Evolutionary conservation across 2,329 filamentous ascomycete genomes (phyloP), one percentile per base, ranked within the genome.

Genomic region (Truncatella angustata): DNA sequence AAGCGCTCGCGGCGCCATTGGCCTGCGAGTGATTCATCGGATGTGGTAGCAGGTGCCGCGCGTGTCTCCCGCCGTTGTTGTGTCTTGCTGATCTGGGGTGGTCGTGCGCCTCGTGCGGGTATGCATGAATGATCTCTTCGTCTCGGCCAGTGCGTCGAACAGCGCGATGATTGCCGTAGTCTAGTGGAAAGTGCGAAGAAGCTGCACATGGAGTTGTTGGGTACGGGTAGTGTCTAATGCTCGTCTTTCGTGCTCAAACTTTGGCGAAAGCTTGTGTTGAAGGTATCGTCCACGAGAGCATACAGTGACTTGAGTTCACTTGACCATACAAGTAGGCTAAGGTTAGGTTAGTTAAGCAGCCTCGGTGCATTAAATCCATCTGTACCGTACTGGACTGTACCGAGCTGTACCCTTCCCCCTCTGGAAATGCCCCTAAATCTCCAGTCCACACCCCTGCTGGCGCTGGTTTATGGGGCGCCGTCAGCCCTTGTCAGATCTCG

Each of bases 1-100:
- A 42, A 30, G 52, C 50, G 44, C 55, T 52, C 35, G 55, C 53
- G 40, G 58, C 62, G 69, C 59, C 66, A 63, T 68, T 65, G 56
- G 66, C 56, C 42, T 63, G 60, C 57, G 60, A 62, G 50, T 59
- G 65, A 60, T 64, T 66, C 68, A 71, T 70, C 20, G 47, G 40
- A 49, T 46, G 30, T 47, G 40, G 43, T 47, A 46, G 50, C 40
- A 36, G 50, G 51, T 49, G 60, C 60, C 58, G 58, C 65, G 46
- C 36, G 48, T 26, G 18, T 20, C 20, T 34, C 9, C 20, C 5
- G 11, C 49, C 34, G 34, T n/a, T 23, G 42, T 32, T 14, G 39
- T 28, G 51, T 16, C 23, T 36, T 9, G 34, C 5, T 9, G 34
- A 16, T 20, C 14, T n/a, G 39, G 21, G 28, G n/a, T 36, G 20